Conservation (phyloP, 768 basidiomycete species). For the Auriscalpium microsporum region DNA sequence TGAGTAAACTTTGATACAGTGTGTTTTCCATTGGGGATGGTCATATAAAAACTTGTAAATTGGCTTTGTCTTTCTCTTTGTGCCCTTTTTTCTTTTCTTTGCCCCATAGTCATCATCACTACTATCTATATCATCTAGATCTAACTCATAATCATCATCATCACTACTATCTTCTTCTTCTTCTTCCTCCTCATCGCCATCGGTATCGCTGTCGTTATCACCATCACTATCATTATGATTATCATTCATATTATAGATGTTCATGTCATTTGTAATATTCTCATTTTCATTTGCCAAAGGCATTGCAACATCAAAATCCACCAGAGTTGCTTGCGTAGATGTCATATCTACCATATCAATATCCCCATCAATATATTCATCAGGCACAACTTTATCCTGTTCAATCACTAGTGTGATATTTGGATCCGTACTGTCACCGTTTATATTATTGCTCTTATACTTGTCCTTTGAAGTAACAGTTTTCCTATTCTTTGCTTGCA, state of each 20-base stretch:
- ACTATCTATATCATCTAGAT: neutral
- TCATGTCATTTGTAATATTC: neutral
- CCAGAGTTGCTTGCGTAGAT: no score
- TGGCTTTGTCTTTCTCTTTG: neutral
- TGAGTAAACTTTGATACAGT: slow-evolving; percentile 9
- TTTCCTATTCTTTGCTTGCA: neutral
- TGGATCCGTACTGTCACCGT: neutral
- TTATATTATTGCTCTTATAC: neutral
- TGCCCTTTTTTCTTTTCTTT: neutral
- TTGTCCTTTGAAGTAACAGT: neutral
- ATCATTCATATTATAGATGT: neutral
- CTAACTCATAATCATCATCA: neutral
- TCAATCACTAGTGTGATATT: no score
- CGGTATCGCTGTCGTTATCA: neutral
- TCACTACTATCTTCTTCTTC: neutral
- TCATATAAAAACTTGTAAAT: slow-evolving; percentile 7
- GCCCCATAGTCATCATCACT: neutral
- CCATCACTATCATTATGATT: neutral
- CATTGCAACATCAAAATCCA: no score
- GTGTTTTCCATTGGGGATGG: slow-evolving; percentile 21
- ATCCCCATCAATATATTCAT: no score
- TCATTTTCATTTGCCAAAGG: neutral
- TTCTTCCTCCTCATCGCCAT: neutral
- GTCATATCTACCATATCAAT: no score
- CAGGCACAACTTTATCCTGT: no score